Percentiles rank a stretch among this genome's conserved stretches.
Evolutionary conservation across 441 rosid species (phyloP).

Genomic region (Melastoma candidum): DNA sequence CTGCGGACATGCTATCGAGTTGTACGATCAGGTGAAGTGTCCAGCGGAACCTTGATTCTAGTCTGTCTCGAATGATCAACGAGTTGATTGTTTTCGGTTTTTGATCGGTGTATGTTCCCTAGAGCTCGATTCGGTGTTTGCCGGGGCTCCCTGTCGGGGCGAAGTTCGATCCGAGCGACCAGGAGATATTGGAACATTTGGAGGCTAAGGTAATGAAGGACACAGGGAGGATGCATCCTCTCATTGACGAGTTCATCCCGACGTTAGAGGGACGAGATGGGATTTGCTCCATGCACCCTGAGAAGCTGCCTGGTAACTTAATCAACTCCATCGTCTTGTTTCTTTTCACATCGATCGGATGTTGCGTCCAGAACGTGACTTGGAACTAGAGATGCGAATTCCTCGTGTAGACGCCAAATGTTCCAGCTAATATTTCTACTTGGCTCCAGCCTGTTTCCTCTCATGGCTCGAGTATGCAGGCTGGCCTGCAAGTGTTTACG

Average conservation of each 20-base stretch:
- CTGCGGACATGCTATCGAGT: slow-evolving; percentile 71
- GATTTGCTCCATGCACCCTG: slow-evolving; percentile 63
- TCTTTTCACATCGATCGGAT: background rate
- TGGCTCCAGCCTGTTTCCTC: too few species aligned
- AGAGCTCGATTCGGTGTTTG: slow-evolving; percentile 51
- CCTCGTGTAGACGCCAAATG: too few species aligned
- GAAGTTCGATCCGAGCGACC: slow-evolving; percentile 69
- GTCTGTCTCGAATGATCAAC: background rate
- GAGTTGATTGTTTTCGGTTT: background rate
- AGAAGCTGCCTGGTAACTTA: slow-evolving; percentile 49
- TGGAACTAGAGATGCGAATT: background rate
- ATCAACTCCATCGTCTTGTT: background rate
- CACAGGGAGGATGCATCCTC: slow-evolving; percentile 45
- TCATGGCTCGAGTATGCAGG: too few species aligned
- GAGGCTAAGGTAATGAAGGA: slow-evolving; percentile 48
- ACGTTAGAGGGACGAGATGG: slow-evolving; percentile 61
- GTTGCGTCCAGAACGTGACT: background rate
- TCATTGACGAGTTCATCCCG: slow-evolving; percentile 55
- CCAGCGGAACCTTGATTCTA: background rate
- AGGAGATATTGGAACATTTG: slow-evolving; percentile 52
- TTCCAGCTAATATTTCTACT: too few species aligned
- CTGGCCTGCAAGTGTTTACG: too few species aligned
- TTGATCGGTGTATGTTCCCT: slow-evolving; percentile 1
- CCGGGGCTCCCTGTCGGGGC: slow-evolving; percentile 64
- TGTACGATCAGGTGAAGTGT: slow-evolving; percentile 45